These are phyloP conservation scores for Lyophyllum atratum DNA, from an alignment of 768 basidiomycete genomes.

Conservation along the genomic window DNA sequence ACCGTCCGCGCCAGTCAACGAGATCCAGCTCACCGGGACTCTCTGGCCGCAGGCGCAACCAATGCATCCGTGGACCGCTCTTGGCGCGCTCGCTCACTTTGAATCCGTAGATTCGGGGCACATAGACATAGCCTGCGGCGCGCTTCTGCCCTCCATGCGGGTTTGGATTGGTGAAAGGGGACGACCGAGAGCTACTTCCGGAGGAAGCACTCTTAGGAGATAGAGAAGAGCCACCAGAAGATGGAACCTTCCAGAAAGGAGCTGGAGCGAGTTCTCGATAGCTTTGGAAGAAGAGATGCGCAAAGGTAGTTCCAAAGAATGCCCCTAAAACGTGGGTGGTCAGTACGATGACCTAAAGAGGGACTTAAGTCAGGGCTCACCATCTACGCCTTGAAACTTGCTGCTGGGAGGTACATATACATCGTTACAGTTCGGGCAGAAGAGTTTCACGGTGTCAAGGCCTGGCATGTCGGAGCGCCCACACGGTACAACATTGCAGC, in stretches of 20 bases:
- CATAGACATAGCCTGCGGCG: constrained; percentile 84
- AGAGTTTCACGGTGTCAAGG: constrained; percentile 95
- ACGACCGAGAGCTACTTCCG: constrained; percentile 47
- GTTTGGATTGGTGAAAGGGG: constrained; percentile 85
- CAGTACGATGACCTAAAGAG: constrained; percentile 9
- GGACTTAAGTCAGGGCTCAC: constrained; percentile 43
- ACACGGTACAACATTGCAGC: constrained; percentile 89
- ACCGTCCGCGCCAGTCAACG: constrained; percentile 90
- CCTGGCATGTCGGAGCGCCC: constrained; percentile 96
- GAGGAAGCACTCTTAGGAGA: constrained; percentile 56
- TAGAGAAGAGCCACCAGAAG: constrained; percentile 57
- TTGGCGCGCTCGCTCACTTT: constrained; percentile 94
- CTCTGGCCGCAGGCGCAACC: constrained; percentile 88
- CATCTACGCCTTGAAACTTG: constrained; percentile 94
- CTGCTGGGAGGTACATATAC: constrained; percentile 95
- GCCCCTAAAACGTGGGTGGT: constrained; percentile 59
- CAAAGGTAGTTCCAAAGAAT: constrained; percentile 99
- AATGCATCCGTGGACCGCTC: constrained; percentile 95
- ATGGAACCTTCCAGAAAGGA: constrained; percentile 83
- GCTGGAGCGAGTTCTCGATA: constrained; percentile 95
- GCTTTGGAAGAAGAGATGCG: constrained; percentile 97
- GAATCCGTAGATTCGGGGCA: constrained; percentile 95
- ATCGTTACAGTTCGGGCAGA: constrained; percentile 97
- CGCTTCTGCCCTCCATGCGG: constrained; percentile 87
- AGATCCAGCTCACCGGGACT: constrained; percentile 76